Base-by-base conservation (phyloP, 805 yeast species). In the Candida tammaniensis region DNA sequence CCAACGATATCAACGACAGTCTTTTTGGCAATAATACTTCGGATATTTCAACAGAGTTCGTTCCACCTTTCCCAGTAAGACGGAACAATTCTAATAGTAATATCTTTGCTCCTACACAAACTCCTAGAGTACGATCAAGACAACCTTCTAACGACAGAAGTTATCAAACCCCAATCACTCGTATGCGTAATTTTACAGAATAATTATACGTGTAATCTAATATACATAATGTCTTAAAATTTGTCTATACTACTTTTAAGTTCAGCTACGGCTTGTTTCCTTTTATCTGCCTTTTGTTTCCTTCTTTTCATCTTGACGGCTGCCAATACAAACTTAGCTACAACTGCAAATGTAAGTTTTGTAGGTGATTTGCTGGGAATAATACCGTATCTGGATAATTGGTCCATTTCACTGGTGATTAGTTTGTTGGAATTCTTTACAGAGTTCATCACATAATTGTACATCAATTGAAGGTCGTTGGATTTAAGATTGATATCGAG, bases 81-180 rank as follows among this genome's bases (percentile, higher is more conserved):
- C 30, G 47, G n/a, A 41, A 35, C 15, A 47, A 40, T 24, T 39
- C 49, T 6, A 41, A 38, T 34, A 30, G 48, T 35, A 49, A 48
- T 28, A 16, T 46, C 16, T 11, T 11, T 18, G 20, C 18, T 13
- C 28, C 32, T 19, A 39, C 32, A 24, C 71, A 65, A 39, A 67
- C 73, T 7, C 73, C 73, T 1, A 37, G 68, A 24, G 40, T 62
- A 2, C 49, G 68, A 41, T 54, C 64, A 4, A 48, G 72, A 23
- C 70, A 64, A 42, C 46, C 59, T 1, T 60, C 69, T 1, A 55
- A 54, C 15, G 72, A 67, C 31, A 57, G 59, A 39, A 56, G 45
- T 26, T 63, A 61, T 41, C 71, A 64, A 42, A 66, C 73, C 1
- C 73, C 73, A 1, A 58, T 66, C 17, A n/a, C n/a, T n/a, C n/a